A percentile compares a stretch with the other conserved stretches of the same genome.
These are phyloP conservation scores for Apiospora phragmitis DNA, from an alignment of 2,329 filamentous ascomycete species.

Conservation along the genomic window DNA sequence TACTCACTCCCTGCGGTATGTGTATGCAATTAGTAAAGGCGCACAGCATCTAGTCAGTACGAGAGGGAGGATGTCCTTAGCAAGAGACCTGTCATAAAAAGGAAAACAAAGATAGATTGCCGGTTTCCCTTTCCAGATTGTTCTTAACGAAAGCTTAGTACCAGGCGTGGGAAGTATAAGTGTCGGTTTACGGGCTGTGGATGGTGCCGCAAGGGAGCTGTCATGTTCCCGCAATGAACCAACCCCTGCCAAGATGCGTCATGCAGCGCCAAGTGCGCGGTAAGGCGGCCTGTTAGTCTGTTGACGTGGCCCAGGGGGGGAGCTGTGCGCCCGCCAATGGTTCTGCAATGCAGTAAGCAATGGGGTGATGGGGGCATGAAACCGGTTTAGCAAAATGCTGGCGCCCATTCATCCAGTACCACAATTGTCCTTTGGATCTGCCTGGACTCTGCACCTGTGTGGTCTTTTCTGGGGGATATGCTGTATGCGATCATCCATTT, in stretches of 20 bases:
- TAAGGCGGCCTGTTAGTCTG: neutral
- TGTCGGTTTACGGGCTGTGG: neutral
- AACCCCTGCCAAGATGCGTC: conserved; percentile 4
- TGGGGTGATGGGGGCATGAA: neutral
- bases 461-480: neutral
- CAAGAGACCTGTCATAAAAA: neutral
- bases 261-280: neutral
- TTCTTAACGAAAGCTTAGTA: neutral
- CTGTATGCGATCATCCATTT: neutral
- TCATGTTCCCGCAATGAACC: neutral
- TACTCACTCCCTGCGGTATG: too few species aligned
- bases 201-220: neutral
- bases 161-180: neutral
- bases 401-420: neutral
- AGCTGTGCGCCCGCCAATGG: neutral
- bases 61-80: neutral
- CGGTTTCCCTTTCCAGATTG: neutral
- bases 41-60: neutral
- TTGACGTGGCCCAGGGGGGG: neutral
- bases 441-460: neutral
- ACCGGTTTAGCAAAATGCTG: neutral
- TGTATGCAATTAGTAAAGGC: too few species aligned
- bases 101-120: neutral
- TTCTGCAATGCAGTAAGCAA: neutral
- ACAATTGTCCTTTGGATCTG: neutral